Evolutionary conservation across 176 grass and related monocot species (phyloP).

Genomic region (Carex littledalei): DNA sequence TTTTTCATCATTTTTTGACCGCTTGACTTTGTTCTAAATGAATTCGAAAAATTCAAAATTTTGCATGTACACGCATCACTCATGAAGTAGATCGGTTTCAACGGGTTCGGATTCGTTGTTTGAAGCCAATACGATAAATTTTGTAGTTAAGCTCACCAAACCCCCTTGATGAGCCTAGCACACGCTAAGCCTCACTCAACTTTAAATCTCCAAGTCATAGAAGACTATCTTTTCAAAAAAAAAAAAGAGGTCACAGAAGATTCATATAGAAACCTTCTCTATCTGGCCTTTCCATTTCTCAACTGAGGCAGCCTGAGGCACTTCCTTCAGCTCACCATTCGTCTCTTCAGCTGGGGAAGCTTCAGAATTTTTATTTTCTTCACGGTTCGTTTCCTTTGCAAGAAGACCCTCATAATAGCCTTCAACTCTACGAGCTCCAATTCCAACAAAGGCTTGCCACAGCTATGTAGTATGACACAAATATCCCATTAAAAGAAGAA

Average conservation of each 20-base stretch:
- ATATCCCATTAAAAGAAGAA: neutral
- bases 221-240: neutral
- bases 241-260: neutral
- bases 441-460: conserved; percentile 98
- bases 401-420: conserved; percentile 83
- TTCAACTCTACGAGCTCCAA: conserved; percentile 75
- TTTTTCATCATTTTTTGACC: no score
- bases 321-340: conserved; percentile 31
- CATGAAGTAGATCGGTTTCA: no score
- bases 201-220: conserved; percentile 4
- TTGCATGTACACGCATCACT: no score
- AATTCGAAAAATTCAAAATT: no score
- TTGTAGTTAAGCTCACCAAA: no score
- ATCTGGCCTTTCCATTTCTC: conserved; percentile 99
- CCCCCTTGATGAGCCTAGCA: no score
- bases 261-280: conserved; percentile 63
- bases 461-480: conserved; percentile 37
- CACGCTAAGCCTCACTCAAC: neutral
- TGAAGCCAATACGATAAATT: no score
- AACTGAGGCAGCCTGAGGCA: conserved; percentile 31
- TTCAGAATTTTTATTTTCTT: conserved; percentile 27
- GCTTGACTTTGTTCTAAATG: no score
- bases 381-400: conserved; percentile 20
- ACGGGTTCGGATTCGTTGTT: no score
- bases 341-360: conserved; percentile 22